Evolutionary conservation across 768 basidiomycete genomes (phyloP).

Genomic region (Filobasidium floriforme): DNA sequence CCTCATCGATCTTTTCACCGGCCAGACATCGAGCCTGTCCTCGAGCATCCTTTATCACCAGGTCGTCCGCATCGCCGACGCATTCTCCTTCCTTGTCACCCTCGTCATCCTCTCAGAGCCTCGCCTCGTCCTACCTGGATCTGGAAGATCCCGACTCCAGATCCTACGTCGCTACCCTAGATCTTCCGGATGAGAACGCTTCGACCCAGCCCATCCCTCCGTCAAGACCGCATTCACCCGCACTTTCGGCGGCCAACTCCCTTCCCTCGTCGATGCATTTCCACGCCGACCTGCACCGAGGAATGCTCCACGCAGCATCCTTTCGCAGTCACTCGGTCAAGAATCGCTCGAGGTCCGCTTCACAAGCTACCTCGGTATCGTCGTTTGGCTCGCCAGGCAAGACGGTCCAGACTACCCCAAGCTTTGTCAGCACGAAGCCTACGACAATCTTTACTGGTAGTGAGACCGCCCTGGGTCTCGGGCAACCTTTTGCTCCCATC

Average conservation of each 20-base stretch:
- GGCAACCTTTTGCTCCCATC: conserved; percentile 6
- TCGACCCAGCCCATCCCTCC: conserved; percentile 84
- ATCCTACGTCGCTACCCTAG: conserved; percentile 16
- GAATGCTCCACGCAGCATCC: conserved; percentile 22
- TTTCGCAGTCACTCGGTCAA: conserved; percentile 2
- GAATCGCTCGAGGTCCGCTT: background rate
- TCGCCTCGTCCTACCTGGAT: conserved; percentile 18
- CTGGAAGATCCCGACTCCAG: conserved; percentile 20
- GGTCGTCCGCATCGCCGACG: background rate
- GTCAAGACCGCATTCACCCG: conserved; percentile 75
- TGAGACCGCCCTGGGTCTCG: background rate
- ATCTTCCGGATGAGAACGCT: conserved; percentile 78
- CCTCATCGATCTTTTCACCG: background rate
- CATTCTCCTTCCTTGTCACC: conserved; percentile 1
- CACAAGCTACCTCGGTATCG: background rate
- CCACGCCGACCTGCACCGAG: background rate
- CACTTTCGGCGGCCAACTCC: conserved; percentile 55
- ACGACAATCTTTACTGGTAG: background rate
- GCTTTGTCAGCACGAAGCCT: background rate
- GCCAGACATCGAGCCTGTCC: background rate
- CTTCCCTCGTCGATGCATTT: conserved; percentile 47
- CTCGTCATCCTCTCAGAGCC: conserved; percentile 17
- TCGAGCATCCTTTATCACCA: conserved; percentile 4
- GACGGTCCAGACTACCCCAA: background rate
- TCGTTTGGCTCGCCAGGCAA: background rate